Percentiles rank a stretch among this genome's conserved stretches.
Evolutionary conservation across 345 rosid genomes (phyloP).

Genomic region (Salix viminalis): DNA sequence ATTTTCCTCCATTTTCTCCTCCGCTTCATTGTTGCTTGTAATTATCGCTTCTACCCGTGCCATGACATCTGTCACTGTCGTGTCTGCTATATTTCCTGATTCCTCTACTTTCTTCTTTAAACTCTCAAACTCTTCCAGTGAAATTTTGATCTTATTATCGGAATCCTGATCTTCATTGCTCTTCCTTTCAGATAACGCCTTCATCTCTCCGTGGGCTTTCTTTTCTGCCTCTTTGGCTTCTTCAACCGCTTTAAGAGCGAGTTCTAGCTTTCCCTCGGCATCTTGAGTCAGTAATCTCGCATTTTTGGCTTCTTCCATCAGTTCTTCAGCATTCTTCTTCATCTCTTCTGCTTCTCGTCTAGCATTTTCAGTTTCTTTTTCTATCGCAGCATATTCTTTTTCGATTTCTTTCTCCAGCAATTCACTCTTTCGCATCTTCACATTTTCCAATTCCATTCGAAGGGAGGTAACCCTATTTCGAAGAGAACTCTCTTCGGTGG

Average conservation of each 20-base stretch:
- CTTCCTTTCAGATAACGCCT: conserved; percentile 33
- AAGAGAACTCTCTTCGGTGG: conserved; percentile 59
- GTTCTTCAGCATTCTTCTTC: conserved; percentile 28
- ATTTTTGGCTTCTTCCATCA: conserved; percentile 48
- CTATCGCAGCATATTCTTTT: conserved; percentile 3
- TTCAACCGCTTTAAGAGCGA: conserved; percentile 39
- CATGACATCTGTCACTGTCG: conserved; percentile 43
- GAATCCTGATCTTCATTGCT: conserved; percentile 18
- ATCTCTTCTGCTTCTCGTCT: conserved; percentile 43
- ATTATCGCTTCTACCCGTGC: conserved; percentile 49
- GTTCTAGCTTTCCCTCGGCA: conserved; percentile 45
- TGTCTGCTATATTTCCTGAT: conserved; percentile 34
- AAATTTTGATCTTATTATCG: conserved; percentile 43
- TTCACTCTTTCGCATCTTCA: conserved; percentile 37
- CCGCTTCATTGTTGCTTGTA: conserved; percentile 36
- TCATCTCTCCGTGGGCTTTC: conserved; percentile 48
- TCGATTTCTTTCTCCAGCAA: conserved; percentile 33
- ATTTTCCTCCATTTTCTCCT: conserved; percentile 43
- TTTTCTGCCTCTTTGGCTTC: conserved; percentile 55
- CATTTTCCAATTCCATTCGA: conserved; percentile 50
- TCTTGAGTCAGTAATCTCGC: conserved; percentile 34
- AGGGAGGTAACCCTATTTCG: conserved; percentile 41
- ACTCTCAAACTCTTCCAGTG: conserved; percentile 48
- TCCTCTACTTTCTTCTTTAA: conserved; percentile 52
- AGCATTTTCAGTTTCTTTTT: conserved; percentile 14